Percentiles rank a stretch among this genome's conserved stretches.
These are phyloP conservation scores for Sarocladium oryzae DNA, from an alignment of 2,329 filamentous ascomycete genomes.

Conservation along the genomic window DNA sequence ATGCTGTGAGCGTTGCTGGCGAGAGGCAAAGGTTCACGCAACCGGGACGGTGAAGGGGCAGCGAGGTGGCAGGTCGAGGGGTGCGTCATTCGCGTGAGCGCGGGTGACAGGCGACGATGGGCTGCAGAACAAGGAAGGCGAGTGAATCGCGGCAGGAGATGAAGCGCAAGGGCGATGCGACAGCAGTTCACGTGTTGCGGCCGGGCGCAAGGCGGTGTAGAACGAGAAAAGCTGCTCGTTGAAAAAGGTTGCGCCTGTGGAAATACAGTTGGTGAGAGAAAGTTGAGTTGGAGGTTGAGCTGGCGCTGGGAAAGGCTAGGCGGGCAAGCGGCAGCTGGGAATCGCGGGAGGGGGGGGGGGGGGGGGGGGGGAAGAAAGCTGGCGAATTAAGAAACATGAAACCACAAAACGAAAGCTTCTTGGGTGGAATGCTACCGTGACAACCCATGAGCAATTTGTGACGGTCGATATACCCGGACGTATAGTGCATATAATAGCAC, in stretches of 20 bases:
- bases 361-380: background rate
- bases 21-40: slow-evolving; percentile 31
- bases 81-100: slow-evolving; percentile 9
- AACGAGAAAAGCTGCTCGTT: background rate
- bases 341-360: background rate
- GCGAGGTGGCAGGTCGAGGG: background rate
- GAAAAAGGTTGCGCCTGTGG: background rate
- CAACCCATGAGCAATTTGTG: too few species aligned
- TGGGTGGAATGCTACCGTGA: too few species aligned
- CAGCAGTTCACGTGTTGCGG: background rate
- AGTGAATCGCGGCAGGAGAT: background rate
- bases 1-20: slow-evolving; percentile 13
- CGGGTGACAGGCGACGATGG: background rate
- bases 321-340: slow-evolving; percentile 2
- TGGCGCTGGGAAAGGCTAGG: slow-evolving; percentile 4
- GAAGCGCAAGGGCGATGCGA: slow-evolving; percentile 4
- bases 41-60: slow-evolving; percentile 19
- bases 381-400: too few species aligned
- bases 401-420: too few species aligned
- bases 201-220: background rate
- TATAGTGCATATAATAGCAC: too few species aligned
- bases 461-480: too few species aligned
- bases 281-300: slow-evolving; percentile 9
- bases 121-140: background rate
- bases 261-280: slow-evolving; percentile 7